Base-by-base conservation (phyloP, 306 rosid genomes). In the Acacia melanoxylon region DNA sequence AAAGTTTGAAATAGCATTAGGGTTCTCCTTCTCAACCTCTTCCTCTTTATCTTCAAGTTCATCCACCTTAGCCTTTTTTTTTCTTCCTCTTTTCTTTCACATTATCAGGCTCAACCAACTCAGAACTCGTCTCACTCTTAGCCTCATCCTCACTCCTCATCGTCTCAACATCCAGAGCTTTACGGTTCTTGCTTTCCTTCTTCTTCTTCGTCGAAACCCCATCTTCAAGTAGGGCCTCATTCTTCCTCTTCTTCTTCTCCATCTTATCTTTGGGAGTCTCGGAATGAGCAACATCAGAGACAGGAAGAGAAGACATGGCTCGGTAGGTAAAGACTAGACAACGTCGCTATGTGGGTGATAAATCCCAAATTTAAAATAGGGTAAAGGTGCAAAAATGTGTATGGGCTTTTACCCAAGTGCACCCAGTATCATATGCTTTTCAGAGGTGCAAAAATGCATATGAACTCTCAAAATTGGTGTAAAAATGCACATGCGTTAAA, bases 81-180 rank as follows among this genome's bases (percentile, higher is more conserved):
- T 77, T 80, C 91, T 84, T 84, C 71, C 76, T 86, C 80, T 84
- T 82, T 49, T 85, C 78, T 65, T 67, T 84, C 70, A 78, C n/a
- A n/a, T n/a, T n/a, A n/a, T n/a, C 76, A 2, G 94, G 88, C 66
- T 88, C 94, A 51, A 87, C 88, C 37, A 90, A 66, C 83, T 95
- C 98, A 3, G 94, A 93, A 85, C 93, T 87, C 42, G 89, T 90
- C n/a, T 87, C 97, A 49, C 95, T 94, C 82, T 61, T 90, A 22
- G 78, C 82, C 6, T 86, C 88, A 10, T 84, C 92, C 5, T 44
- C 81, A 5, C 74, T 68, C 16, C 7, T 48, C 75, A 13, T 37
- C 85, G n/a, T 22, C 1, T 76, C 86, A 37, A 14, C 31, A 20
- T 88, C 90, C 37, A 54, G 84, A 37, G 83, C 91, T 84, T 90